These are phyloP conservation scores for Graphium sp. DNA, from an alignment of 2,329 filamentous ascomycete genomes.

Conservation along the genomic window DNA sequence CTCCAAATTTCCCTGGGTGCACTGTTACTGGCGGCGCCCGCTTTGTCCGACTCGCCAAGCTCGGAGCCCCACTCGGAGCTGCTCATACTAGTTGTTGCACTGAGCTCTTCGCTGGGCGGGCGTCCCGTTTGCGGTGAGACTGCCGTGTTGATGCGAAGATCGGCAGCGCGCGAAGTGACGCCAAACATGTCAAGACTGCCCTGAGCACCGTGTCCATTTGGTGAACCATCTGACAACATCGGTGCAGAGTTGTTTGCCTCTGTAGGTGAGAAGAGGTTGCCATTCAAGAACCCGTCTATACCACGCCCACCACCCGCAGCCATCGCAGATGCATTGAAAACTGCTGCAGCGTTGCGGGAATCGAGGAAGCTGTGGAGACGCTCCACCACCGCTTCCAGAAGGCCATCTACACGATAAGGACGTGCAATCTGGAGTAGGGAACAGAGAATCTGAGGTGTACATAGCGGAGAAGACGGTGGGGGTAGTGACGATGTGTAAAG, in stretches of 20 bases:
- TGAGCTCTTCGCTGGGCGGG: conserved; percentile 29
- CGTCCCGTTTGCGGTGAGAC: conserved; percentile 14
- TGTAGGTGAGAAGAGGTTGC: conserved; percentile 41
- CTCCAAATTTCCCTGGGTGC: conserved; percentile 53
- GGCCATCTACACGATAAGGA: conserved; percentile 82
- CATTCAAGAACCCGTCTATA: conserved; percentile 50
- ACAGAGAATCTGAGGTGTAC: conserved; percentile 89
- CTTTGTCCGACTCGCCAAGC: conserved; percentile 28
- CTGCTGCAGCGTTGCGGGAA: conserved; percentile 83
- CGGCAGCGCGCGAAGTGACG: conserved; percentile 16
- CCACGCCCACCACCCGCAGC: conserved; percentile 83
- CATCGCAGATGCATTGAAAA: conserved; percentile 98
- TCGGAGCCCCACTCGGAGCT: conserved; percentile 41
- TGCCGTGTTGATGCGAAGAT: conserved; percentile 30
- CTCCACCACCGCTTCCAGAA: conserved; percentile 85
- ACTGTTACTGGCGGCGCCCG: conserved; percentile 4
- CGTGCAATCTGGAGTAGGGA: conserved; percentile 85
- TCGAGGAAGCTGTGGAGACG: conserved; percentile 79
- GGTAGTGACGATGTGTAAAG: conserved; percentile 87
- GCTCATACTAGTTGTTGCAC: conserved; percentile 30
- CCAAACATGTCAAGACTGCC: conserved; percentile 2
- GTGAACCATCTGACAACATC: conserved; percentile 7
- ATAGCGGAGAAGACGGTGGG: conserved; percentile 56
- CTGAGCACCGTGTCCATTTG: conserved; percentile 5
- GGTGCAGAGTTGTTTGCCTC: conserved; percentile 22